These are phyloP conservation scores for Murraya koenigii DNA, from an alignment of 345 rosid species.

Conservation along the genomic window DNA sequence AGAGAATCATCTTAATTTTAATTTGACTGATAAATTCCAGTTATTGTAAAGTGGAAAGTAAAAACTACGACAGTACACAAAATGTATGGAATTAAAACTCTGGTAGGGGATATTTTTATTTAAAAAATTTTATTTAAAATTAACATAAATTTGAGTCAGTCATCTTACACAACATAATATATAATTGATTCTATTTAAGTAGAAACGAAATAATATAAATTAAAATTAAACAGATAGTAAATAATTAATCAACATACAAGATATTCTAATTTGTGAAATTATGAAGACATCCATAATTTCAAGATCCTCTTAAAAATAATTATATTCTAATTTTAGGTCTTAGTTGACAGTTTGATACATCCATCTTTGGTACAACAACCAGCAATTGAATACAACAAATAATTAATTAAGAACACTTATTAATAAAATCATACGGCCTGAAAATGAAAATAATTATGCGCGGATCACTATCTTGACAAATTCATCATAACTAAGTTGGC, in stretches of 20 bases:
- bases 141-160: too few relatives aligned
- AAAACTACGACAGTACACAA: background rate
- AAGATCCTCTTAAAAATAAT: too few relatives aligned
- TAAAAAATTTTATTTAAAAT: too few relatives aligned
- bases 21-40: too few relatives aligned
- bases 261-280: constrained; percentile 19
- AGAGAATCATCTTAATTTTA: too few relatives aligned
- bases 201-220: constrained; percentile 15
- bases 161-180: background rate
- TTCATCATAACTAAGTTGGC: constrained; percentile 82
- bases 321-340: constrained; percentile 16
- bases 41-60: too few relatives aligned
- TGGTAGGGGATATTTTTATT: too few relatives aligned
- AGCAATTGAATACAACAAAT: background rate
- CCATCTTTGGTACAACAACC: background rate
- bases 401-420: background rate
- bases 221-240: constrained; percentile 19
- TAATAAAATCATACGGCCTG: background rate
- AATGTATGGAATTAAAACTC: too few relatives aligned
- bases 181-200: background rate
- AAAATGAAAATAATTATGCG: constrained; percentile 7
- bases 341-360: background rate
- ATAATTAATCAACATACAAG: background rate
- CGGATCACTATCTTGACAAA: constrained; percentile 81
- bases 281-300: too few relatives aligned